Base-by-base conservation (phyloP, 306 rosid species). In the Fagus crenata region DNA sequence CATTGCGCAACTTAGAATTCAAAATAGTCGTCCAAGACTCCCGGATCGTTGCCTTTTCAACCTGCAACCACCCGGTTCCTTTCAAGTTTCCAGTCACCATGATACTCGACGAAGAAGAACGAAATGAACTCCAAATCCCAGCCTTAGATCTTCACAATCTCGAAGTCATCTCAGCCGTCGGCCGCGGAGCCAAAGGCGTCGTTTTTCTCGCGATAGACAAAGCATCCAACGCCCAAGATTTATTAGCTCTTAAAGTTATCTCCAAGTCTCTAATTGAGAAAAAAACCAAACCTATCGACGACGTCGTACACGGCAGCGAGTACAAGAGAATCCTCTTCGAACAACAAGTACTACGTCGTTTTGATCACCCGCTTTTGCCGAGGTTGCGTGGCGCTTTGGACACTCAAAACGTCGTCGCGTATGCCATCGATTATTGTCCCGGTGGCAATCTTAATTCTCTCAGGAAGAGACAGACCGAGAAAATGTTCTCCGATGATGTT, bases 151-250 rank as follows among this genome's bases (percentile, higher is more conserved):
- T 90, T 32, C 65, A 64, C 13, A 78, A 87, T 7, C 79, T 95
- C 1, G 81, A 76, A 71, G 91, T 89, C 2, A 64, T 89, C 14
- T 83, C 92, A 1, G 93, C 93, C 22, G 89, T 95, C 37, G 98
- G 98, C n/a, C 95, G 97, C 7, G 98, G 98, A 6, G 98, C 97
- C 35, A 90, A 92, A 70, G 98, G 98, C 15, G 93, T 95, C 7
- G 98, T 95, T 59, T 95, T 95, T 64, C 84, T 86, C 0, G 89
- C 90, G n/a, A 67, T 59, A 46, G 72, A 73, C 36, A 79, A 49
- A 2, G 79, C n/a, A 3, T 3, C 43, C 41, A 71, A 76, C 1
- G 28, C 28, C 28, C 28, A 22, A 22, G 81, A 88, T 49, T 81
- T 78, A 82, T 35, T 92, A 18, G 98, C 98, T 5, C 75, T 95